Percentiles rank a stretch among this genome's conserved stretches.
Conservation (phyloP, 2,329 filamentous ascomycete species). For the Aspergillus sp. region DNA sequence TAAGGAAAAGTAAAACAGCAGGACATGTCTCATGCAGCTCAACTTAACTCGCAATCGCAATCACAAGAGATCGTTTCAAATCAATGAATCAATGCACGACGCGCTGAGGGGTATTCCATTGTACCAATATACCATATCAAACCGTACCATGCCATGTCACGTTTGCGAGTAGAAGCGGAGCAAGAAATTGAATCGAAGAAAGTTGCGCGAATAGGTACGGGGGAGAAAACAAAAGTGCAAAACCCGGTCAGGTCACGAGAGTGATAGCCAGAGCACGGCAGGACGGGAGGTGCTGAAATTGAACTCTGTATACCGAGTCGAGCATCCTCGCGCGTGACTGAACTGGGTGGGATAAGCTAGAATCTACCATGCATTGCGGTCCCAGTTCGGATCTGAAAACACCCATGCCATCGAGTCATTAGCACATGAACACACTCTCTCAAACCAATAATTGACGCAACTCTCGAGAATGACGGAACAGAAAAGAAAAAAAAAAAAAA, state of each 20-base stretch:
- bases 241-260: neutral
- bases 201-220: too few relatives aligned
- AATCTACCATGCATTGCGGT: conserved; percentile 76
- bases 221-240: too few relatives aligned
- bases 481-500: conserved; percentile 2
- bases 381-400: conserved; percentile 63
- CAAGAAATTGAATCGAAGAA: neutral
- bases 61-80: neutral
- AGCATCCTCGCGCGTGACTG: neutral
- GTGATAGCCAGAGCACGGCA: neutral
- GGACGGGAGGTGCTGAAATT: neutral
- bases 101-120: neutral
- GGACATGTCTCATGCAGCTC: neutral
- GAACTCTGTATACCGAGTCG: too few relatives aligned
- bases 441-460: too few relatives aligned
- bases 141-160: neutral
- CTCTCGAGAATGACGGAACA: neutral
- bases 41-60: neutral
- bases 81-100: neutral
- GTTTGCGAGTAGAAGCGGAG: neutral
- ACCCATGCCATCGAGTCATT: conserved; percentile 11
- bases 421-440: neutral
- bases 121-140: neutral
- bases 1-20: neutral
- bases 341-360: neutral